Base-by-base conservation (phyloP, 257 asterid genomes). In the Solanum lignicaule region DNA sequence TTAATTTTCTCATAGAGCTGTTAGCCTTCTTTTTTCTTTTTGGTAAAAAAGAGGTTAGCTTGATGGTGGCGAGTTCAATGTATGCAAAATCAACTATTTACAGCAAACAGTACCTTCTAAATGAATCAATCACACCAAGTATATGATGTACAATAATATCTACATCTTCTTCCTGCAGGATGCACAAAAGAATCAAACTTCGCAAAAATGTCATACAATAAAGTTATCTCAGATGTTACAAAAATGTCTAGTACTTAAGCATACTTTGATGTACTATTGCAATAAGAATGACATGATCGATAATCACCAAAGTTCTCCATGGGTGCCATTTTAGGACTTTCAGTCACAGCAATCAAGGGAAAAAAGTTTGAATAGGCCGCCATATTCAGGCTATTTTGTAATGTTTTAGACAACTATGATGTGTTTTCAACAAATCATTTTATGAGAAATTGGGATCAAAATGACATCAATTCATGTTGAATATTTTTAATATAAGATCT, bases 121-220 rank as follows among this genome's bases (percentile, higher is more conserved):
- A 91, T 2, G 94, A 92, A 87, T 92, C 97, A 16, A 96, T 88
- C 41, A 93, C 91, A 29, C 98, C 98, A 52, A 89, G 87, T 83
- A 93, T 86, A 88, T 96, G 98, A 89, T 96, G 96, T 91, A 94
- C 92, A 76, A 96, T 90, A 73, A 96, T 86, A 35, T 94, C 95
- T 12, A 93, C 95, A 91, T 94, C 96, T 91, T 95, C 98, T 90
- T 93, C 98, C 98, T 94, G 90, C 90, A 90, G 39, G 87, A 39
- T 15, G 35, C 66, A 68, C 4, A 86, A 87, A 60, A 74, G 85
- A 88, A 58, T 36, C 41, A 74, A 38, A 46, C 20, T 27, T 15
- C 73, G 55, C 71, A 86, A 31, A 73, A 58, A 14, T 85, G 39
- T 12, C 6, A 25, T 36, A 73, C 35, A 58, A 23, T 86, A 6